Base-by-base conservation (phyloP, 768 basidiomycete species). In the Lepiota venenata region DNA sequence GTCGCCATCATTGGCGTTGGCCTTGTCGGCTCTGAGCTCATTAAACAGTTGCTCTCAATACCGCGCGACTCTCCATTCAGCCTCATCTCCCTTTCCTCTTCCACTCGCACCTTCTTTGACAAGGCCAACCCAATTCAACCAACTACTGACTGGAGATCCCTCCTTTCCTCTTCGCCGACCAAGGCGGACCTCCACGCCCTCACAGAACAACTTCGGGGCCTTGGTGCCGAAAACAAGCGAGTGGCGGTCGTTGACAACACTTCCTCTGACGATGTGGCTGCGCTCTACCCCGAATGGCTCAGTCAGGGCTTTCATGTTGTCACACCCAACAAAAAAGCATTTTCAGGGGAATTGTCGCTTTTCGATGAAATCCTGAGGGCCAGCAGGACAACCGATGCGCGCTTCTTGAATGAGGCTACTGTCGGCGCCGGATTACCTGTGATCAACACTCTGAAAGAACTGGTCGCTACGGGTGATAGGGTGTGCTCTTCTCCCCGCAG, bases 241-340 rank as follows among this genome's bases (percentile, higher is more conserved):
- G 81, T 81, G 40, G 86, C 85, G 2, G 77, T 97, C 41, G 88
- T 99, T 55, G 97, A 99, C 70, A 96, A 94, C 67, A 98, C 97
- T 0, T 89, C 93, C 0, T 87, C 90, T 32, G 87, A 92, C 37
- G 77, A 74, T 12, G 82, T 98, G 16, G 95, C 96, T 1, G 74
- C 74, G 20, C 63, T 87, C 50, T 99, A 98, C 69, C 93, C 97
- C 0, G 71, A 73, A 36, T 88, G 94, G 72, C 72, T 98, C 41
- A 72, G 74, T 47, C 79, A 80, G 3, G 94, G 95, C 2, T 80
- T 98, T 56, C 81, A 86, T 64, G 83, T 99, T 61, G 84, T 96
- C 43, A 99, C 97, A 1, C 96, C 97, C 14, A 99, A 98, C 78
- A 99, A 99, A 71, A 98, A 98, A 71, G 97, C 90, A 0, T 93